Evolutionary conservation across 2,329 filamentous ascomycete genomes (phyloP), one percentile per base, ranked within the genome.

Genomic region (Chaetomiaceae sp.): DNA sequence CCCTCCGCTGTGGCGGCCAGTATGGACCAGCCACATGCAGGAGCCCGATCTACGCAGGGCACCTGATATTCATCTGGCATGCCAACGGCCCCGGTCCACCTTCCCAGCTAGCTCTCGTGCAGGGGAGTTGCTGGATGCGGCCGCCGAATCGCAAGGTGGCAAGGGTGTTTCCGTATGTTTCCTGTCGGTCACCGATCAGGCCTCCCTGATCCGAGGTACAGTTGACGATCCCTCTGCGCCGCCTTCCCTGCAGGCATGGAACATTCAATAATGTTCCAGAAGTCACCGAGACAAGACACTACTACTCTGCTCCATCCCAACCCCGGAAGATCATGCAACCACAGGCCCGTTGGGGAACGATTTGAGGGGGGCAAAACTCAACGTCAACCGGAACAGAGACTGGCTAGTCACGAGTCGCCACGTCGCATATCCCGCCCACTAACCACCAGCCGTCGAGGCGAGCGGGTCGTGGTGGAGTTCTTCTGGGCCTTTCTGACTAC

Each of bases 401-500:
- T 48, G 50, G 53, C 61, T 61, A 64, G 33, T 64, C 52, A 60
- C 45, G 41, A 47, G 40, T 42, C 33, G 61, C 61, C 61, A 64
- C 61, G 61, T 64, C 54, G 53, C 57, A 48, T 51, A 43, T 46
- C 50, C 53, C 46, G 41, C 54, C 50, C 52, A 42, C 47, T 54
- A 54, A 51, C 49, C 46, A 55, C 47, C 51, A 48, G 23, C 41
- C 49, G 25, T 32, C 23, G 14, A 48, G 23, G 27, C 45, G 29
- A 48, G 45, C 46, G 44, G 53, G 50, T 45, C 48, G 47, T 50
- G 27, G 33, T 50, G 49, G 54, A 55, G 52, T 49, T 57, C 29
- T 27, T 41, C 25, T 37, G 46, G 37, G 23, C 38, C 43, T 34
- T 21, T 34, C 32, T 34, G 13, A 37, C 38, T 48, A 20, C 18